Percentiles rank a stretch among this genome's conserved stretches.
These are phyloP conservation scores for Multifurca ochricompacta DNA, from an alignment of 768 basidiomycete genomes.

Conservation along the genomic window DNA sequence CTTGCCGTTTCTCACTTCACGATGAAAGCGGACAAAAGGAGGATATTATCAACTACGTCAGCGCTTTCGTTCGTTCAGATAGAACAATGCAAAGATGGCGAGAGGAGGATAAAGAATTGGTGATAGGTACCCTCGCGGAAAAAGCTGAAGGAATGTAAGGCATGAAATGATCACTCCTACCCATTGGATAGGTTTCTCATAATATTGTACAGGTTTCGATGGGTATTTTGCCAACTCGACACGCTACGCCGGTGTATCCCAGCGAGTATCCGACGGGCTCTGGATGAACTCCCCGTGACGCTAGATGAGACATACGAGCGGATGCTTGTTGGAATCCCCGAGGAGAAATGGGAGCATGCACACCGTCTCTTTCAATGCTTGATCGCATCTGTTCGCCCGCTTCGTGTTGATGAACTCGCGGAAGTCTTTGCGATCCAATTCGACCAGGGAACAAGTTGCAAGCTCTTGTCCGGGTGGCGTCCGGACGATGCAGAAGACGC, in stretches of 20 bases:
- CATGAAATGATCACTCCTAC: background rate
- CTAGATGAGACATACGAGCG: background rate
- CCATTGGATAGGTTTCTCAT: background rate
- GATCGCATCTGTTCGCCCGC: background rate
- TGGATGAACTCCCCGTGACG: background rate
- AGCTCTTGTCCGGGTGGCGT: background rate
- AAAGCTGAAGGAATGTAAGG: too few species aligned
- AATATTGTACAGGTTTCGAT: background rate
- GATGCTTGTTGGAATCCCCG: too few species aligned
- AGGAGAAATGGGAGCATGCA: too few species aligned
- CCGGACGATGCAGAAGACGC: background rate
- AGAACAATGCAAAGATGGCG: too few species aligned
- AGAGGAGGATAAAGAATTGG: too few species aligned
- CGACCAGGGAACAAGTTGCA: background rate
- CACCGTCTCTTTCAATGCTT: background rate
- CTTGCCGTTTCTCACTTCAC: too few species aligned
- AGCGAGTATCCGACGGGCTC: background rate
- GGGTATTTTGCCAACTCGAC: background rate
- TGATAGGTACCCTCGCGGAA: too few species aligned
- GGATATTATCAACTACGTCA: too few species aligned
- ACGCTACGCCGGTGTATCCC: background rate
- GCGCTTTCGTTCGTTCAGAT: too few species aligned
- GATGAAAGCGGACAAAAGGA: too few species aligned
- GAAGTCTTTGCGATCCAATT: background rate
- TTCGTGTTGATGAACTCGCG: too few species aligned